These are phyloP conservation scores for Ceratocystis colombiana DNA, from an alignment of 2,329 filamentous ascomycete genomes.

Conservation along the genomic window DNA sequence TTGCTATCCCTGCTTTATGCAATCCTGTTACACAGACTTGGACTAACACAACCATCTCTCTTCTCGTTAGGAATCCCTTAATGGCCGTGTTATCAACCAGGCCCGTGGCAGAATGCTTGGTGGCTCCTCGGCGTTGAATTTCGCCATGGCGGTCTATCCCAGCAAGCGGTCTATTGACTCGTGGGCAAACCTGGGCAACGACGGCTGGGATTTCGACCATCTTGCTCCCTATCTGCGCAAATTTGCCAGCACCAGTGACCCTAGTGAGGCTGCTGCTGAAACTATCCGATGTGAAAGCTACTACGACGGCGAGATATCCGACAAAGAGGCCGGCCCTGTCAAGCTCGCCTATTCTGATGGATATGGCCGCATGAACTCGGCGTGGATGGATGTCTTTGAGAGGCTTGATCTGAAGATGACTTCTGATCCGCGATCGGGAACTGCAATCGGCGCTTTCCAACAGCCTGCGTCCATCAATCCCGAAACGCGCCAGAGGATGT, in stretches of 20 bases:
- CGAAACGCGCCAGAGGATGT: slow-evolving; percentile 32
- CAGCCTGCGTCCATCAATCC: slow-evolving; percentile 32
- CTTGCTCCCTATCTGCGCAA: slow-evolving; percentile 33
- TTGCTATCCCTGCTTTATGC: not conserved
- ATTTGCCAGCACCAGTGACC: slow-evolving; percentile 31
- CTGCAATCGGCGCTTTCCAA: slow-evolving; percentile 32
- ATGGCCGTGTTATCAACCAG: slow-evolving; percentile 27
- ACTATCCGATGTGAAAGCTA: slow-evolving; percentile 31
- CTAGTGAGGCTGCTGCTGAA: slow-evolving; percentile 29
- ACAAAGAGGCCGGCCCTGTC: slow-evolving; percentile 30
- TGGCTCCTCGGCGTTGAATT: slow-evolving; percentile 50
- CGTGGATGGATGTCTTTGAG: slow-evolving; percentile 35
- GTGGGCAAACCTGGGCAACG: slow-evolving; percentile 30
- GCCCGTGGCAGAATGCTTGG: slow-evolving; percentile 49
- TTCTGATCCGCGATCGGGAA: slow-evolving; percentile 31
- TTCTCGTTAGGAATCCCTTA: slow-evolving; percentile 20
- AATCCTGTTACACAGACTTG: not conserved
- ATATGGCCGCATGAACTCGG: slow-evolving; percentile 31
- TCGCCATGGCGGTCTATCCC: slow-evolving; percentile 38
- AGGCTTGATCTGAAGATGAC: slow-evolving; percentile 32
- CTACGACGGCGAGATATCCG: slow-evolving; percentile 31
- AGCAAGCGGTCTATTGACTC: slow-evolving; percentile 25
- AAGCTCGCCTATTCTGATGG: slow-evolving; percentile 23
- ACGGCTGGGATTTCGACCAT: slow-evolving; percentile 29
- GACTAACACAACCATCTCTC: slow-evolving; percentile 9